phyloP scores from a whole-genome alignment of 2,329 filamentous ascomycete genomes.

The Colletotrichum plurivorum region DNA sequence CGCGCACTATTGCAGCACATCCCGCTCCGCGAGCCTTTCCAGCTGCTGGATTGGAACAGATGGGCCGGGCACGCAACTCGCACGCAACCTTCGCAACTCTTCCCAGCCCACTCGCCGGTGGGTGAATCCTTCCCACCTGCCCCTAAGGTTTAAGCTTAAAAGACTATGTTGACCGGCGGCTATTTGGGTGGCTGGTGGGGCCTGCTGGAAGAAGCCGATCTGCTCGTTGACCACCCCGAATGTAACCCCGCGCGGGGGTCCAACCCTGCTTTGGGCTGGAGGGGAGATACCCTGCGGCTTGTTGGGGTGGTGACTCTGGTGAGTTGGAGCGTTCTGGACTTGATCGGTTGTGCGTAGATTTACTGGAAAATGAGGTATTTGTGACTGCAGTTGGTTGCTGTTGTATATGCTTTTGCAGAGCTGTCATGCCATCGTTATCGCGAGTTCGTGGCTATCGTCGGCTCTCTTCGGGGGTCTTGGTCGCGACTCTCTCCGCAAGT shows the following conservation, averaged over 20 bases:
- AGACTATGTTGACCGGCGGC: background rate
- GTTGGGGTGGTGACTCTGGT: background rate
- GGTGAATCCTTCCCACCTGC: constrained; percentile 36
- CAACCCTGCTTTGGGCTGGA: background rate
- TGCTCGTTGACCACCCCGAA: background rate
- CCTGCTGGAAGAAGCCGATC: constrained; percentile 26
- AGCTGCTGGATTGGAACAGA: background rate
- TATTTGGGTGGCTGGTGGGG: constrained; percentile 3
- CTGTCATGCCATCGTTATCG: background rate
- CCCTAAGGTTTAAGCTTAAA: constrained; percentile 39
- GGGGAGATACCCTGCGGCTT: background rate
- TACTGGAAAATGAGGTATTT: background rate
- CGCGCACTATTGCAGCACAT: background rate
- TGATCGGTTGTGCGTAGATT: background rate
- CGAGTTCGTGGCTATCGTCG: background rate
- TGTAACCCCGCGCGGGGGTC: constrained; percentile 18
- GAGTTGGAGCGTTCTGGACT: background rate
- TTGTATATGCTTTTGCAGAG: too few species aligned
- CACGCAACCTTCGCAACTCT: too few species aligned
- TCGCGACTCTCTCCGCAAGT: background rate
- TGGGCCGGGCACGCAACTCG: constrained; percentile 18
- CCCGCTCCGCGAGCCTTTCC: background rate
- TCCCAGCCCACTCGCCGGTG: too few species aligned
- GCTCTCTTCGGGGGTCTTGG: background rate
- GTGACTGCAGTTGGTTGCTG: background rate